Conservation (phyloP, 1,284 basidiomycete genomes). For the Pseudozyma tsukubaensis region DNA sequence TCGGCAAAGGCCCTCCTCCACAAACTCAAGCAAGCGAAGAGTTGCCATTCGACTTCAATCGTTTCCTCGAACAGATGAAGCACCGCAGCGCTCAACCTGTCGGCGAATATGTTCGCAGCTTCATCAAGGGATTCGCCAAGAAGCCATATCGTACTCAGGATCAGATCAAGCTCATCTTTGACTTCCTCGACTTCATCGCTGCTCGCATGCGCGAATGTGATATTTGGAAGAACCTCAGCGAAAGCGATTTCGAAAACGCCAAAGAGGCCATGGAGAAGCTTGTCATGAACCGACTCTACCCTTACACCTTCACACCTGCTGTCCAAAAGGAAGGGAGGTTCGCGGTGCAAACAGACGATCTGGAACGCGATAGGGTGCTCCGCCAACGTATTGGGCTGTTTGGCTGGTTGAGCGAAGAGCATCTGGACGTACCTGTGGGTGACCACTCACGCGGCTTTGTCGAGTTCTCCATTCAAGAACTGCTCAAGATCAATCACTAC, state of each 20-base stretch:
- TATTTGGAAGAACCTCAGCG: constrained; percentile 70
- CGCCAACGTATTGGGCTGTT: constrained; percentile 91
- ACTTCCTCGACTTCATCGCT: constrained; percentile 68
- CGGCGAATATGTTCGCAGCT: constrained; percentile 67
- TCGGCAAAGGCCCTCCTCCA: constrained; percentile 61
- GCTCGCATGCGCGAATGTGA: constrained; percentile 62
- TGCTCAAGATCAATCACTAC: constrained; percentile 97
- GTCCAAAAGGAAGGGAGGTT: constrained; percentile 64
- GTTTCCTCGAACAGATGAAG: constrained; percentile 68
- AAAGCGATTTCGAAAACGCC: constrained; percentile 92
- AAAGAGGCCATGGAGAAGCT: constrained; percentile 99
- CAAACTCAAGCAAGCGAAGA: constrained; percentile 55
- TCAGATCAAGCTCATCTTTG: constrained; percentile 68
- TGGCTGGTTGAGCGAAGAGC: constrained; percentile 86
- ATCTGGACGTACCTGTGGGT: constrained; percentile 76
- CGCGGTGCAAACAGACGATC: constrained; percentile 81
- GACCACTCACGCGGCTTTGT: constrained; percentile 79
- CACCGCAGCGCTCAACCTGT: constrained; percentile 64
- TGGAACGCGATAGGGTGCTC: constrained; percentile 91
- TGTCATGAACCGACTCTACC: constrained; percentile 95
- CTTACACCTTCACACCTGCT: constrained; percentile 65
- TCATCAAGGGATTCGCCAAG: constrained; percentile 67
- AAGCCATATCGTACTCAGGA: constrained; percentile 66
- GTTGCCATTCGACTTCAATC: constrained; percentile 67
- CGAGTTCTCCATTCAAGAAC: constrained; percentile 87